Base-by-base conservation (phyloP, 306 rosid genomes). In the Fragaria ananassa region DNA sequence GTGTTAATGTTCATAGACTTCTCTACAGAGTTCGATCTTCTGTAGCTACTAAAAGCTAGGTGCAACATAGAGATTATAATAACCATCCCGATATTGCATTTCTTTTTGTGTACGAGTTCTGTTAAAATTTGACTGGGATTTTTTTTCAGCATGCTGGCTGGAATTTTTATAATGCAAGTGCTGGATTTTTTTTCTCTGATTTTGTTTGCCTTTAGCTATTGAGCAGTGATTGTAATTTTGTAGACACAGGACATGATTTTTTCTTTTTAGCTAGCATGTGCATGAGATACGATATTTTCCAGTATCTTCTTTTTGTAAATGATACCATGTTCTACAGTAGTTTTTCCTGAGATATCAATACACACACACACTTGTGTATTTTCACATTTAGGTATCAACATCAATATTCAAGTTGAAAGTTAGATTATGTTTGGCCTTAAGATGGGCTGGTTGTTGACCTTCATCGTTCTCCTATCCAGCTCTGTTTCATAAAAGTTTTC, bases 381-480 rank as follows among this genome's bases (percentile, higher is more conserved):
- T 71, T 50, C 63, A 57, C 3, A 73, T 18, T 10, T 23, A 12
- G 3, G 10, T 73, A 57, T 56, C 39, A 27, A 61, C 19, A 19
- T 35, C 47, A 53, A 11, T 3, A 11, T 49, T 44, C 41, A 57
- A 23, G 56, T 7, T 27, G 17, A 31, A 53, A 58, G 41, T 74
- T 27, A 23, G 58, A 29, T 58, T 58, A 10, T 74, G 19, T 15
- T 72, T 39, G 15, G 15, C 1, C 18, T 44, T 44, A 25, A 27
- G 45, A 50, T 61, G 50, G 78, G 18, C 9, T 60, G 70, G 44
- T 61, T 61, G 17, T 85, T 74, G n/a, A 9, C 77, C 27, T 45
- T 34, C 45, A 45, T 27, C 11, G 21, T 10, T 15, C 71, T 66
- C 18, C 18, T 44, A 44, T 60, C 35, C 51, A 23, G 12, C 34